Percentiles rank a stretch among this genome's conserved stretches.
These are phyloP conservation scores for Lophium mytilinum DNA, from an alignment of 495 filamentous ascomycete genomes.

Conservation along the genomic window DNA sequence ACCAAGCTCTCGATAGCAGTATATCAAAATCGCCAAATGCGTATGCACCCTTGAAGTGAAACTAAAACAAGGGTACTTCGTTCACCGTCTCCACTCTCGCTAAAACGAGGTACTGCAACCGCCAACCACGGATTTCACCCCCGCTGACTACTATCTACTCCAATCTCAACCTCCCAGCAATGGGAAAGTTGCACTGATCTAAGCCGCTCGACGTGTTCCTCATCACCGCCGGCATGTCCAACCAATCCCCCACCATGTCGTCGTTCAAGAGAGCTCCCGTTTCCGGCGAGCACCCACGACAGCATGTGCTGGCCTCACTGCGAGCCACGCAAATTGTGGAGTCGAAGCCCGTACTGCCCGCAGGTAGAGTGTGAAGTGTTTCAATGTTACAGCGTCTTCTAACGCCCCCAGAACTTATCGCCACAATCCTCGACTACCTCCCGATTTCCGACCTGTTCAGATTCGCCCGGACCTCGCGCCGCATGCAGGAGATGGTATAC, in stretches of 20 bases:
- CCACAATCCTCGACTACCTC: slow-evolving; percentile 80
- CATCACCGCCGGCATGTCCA: slow-evolving; percentile 7
- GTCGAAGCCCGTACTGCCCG: slow-evolving; percentile 66
- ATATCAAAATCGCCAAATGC: no score
- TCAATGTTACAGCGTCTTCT: slow-evolving; percentile 1
- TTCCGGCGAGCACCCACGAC: slow-evolving; percentile 40
- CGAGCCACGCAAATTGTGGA: slow-evolving; percentile 69
- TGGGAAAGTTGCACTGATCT: neutral
- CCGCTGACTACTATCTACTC: neutral
- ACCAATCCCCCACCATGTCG: slow-evolving; percentile 55
- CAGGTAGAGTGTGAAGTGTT: slow-evolving; percentile 44
- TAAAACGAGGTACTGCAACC: no score
- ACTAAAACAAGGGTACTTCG: no score
- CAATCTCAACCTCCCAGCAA: neutral
- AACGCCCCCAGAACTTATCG: slow-evolving; percentile 66
- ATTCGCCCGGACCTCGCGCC: slow-evolving; percentile 79
- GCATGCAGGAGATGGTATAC: slow-evolving; percentile 96
- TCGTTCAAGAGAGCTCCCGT: slow-evolving; percentile 54
- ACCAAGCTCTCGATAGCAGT: no score
- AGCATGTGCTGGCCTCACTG: slow-evolving; percentile 63
- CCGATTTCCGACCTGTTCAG: slow-evolving; percentile 73
- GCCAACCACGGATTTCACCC: neutral
- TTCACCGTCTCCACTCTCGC: neutral
- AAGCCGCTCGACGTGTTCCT: neutral
- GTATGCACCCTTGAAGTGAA: neutral